Conservation (phyloP, 2,329 filamentous ascomycete species). For the Aschersonia sp. region DNA sequence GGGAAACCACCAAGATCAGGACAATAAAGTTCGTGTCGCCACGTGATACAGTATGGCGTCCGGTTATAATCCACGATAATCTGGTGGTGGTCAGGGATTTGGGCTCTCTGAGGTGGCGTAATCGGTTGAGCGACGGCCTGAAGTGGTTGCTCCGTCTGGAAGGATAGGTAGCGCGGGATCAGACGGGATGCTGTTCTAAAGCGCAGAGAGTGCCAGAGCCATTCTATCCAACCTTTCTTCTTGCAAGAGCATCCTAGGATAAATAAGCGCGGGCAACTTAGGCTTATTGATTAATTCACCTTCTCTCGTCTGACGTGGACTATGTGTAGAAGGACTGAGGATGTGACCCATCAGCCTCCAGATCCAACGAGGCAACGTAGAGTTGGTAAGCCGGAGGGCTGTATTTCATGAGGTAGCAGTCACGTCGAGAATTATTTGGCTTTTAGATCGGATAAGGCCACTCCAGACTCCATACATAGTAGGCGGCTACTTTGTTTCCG, state of each 20-base stretch:
- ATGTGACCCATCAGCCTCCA: not conserved
- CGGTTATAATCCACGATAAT: not conserved
- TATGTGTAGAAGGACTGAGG: not conserved
- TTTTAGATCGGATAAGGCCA: not conserved
- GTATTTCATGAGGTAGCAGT: not conserved
- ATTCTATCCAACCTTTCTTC: not conserved
- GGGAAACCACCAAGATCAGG: not conserved
- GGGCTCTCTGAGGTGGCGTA: not conserved
- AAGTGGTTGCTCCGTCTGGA: not conserved
- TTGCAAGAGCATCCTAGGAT: not conserved
- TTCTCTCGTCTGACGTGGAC: not conserved
- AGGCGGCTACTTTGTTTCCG: not conserved
- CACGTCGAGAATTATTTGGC: not conserved
- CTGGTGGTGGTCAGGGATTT: not conserved
- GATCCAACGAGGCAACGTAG: not conserved
- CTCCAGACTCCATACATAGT: not conserved
- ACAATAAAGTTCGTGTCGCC: not conserved
- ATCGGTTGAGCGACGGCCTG: not conserved
- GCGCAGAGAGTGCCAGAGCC: not conserved
- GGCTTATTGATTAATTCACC: not conserved
- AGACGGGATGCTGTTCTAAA: not conserved
- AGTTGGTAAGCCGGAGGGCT: not conserved
- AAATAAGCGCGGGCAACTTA: not conserved
- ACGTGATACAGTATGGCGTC: not conserved
- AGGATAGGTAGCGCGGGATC: not conserved